Evolutionary conservation across 2,329 filamentous ascomycete genomes (phyloP).

Genomic region (Trichoderma sp.): DNA sequence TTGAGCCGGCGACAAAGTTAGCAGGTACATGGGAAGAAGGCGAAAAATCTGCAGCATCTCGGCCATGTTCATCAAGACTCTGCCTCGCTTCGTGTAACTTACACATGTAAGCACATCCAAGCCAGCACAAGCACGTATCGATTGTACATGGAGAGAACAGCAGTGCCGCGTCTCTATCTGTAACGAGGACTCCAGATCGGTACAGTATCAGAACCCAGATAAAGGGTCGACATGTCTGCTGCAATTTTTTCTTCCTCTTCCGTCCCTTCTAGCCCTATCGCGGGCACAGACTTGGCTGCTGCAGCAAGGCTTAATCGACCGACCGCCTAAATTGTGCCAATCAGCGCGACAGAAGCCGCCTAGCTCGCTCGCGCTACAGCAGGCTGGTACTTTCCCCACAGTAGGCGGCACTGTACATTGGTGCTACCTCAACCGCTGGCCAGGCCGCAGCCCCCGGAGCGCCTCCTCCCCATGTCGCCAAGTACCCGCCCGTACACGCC

Average conservation of each 20-base stretch:
- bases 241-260: background rate
- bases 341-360: background rate
- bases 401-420: constrained; percentile 10
- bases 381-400: background rate
- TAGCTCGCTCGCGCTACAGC: background rate
- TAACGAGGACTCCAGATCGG: background rate
- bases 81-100: background rate
- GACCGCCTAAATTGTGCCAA: constrained; percentile 19
- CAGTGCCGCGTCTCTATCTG: background rate
- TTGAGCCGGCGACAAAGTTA: background rate
- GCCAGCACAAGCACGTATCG: background rate
- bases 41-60: background rate
- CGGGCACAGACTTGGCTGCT: constrained; percentile 1
- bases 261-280: background rate
- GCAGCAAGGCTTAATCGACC: constrained; percentile 17
- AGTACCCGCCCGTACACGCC: constrained; percentile 8
- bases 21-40: background rate
- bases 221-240: background rate
- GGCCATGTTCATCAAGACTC: background rate
- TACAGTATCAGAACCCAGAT: background rate
- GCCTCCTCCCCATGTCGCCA: background rate
- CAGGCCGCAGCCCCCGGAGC: background rate
- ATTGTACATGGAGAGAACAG: background rate
- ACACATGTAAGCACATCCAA: background rate
- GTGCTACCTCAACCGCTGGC: background rate